Base-by-base conservation (phyloP, 768 basidiomycete species). In the Leucocoprinus birnbaumii region DNA sequence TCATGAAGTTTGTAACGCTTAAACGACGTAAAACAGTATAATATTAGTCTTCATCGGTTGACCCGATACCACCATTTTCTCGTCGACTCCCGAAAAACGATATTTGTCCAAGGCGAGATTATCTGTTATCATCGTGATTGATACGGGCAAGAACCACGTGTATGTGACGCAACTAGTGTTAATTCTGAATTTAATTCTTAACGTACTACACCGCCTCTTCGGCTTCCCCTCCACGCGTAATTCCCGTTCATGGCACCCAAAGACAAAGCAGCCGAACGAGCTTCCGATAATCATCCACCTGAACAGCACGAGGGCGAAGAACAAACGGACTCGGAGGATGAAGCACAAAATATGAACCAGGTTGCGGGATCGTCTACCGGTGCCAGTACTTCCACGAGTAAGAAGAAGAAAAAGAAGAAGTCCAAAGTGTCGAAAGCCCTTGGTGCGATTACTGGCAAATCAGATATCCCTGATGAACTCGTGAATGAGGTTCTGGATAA, bases 361-460 rank as follows among this genome's bases (percentile, higher is more conserved):
- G 22, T 71, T 70, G 58, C 45, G 27, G 53, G 37, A 43, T n/a
- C 47, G 4, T 53, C 58, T 3, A 18, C 48, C 14, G 18, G 45
- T 27, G 16, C 55, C n/a, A 37, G n/a, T n/a, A 38, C 45, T 24
- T 52, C 58, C 13, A n/a, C 14, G n/a, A 52, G 19, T 22, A 87
- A 88, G 72, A 93, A 90, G 76, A 94, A 90, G 70, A 93, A 94
- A 75, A 94, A 92, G 78, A 92, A 91, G 71, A 89, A 85, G 68
- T 85, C 87, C 3, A 93, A 89, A 65, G 81, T 74, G 21, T 67
- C 76, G 55, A 86, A 76, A 58, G 72, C 73, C 3, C 64, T 84
- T 38, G 76, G 76, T 63, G 74, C 78, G 18, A 61, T 84, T 4
- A 74, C 73, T 14, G 78, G 77, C 16, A 73, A 75, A 53, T 69